Conservation (phyloP, 2,329 filamentous ascomycete species). For the Akanthomyces lecanii region DNA sequence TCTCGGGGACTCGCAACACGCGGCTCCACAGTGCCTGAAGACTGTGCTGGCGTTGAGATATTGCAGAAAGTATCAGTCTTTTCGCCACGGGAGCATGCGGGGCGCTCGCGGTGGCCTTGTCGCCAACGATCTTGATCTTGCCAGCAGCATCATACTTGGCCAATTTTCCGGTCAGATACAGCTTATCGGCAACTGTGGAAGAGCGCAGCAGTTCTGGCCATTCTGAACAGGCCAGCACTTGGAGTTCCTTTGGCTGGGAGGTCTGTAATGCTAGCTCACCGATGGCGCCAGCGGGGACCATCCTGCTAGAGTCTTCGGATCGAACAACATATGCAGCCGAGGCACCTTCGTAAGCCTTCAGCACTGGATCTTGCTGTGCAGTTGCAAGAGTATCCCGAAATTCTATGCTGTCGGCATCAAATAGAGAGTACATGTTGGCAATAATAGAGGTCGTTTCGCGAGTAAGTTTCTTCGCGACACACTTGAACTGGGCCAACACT, state of each 20-base stretch:
- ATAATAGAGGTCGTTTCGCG: conserved; percentile 31
- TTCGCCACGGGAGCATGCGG: conserved; percentile 16
- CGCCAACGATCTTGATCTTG: conserved; percentile 27
- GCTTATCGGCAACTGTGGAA: conserved; percentile 15
- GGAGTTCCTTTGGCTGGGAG: conserved; percentile 23
- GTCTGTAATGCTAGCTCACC: conserved; percentile 43
- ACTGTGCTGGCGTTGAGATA: conserved; percentile 39
- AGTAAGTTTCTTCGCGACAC: conserved; percentile 48
- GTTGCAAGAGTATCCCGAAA: conserved; percentile 27
- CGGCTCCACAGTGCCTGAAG: conserved; percentile 46
- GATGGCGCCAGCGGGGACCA: conserved; percentile 38
- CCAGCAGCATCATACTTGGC: conserved; percentile 35
- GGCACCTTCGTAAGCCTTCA: conserved; percentile 24
- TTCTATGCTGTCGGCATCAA: conserved; percentile 31
- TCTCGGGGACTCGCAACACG: conserved; percentile 40
- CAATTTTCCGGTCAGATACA: conserved; percentile 39
- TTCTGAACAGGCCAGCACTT: conserved; percentile 24
- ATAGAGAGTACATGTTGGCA: conserved; percentile 32
- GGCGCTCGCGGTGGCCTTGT: conserved; percentile 18
- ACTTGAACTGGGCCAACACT: conserved; percentile 48
- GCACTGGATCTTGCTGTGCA: conserved; percentile 17
- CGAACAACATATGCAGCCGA: conserved; percentile 40
- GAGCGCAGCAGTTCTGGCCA: conserved; percentile 27
- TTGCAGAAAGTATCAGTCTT: conserved; percentile 34
- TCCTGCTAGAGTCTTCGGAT: conserved; percentile 28